Conservation (phyloP, 495 filamentous ascomycete genomes). For the Penicillium odoratum region DNA sequence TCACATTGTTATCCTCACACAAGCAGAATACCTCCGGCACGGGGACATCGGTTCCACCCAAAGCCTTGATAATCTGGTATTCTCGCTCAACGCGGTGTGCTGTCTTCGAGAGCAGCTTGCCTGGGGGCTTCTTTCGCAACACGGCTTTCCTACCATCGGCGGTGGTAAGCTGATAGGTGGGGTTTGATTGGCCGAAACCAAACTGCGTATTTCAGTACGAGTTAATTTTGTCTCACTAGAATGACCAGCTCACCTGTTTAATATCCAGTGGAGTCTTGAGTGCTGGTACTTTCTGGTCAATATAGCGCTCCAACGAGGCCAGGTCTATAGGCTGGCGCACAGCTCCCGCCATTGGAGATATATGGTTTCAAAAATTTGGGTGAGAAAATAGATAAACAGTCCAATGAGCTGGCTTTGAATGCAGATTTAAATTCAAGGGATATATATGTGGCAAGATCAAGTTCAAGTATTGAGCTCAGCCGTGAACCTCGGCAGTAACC, state of each 20-base stretch:
- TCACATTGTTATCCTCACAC: slow-evolving; percentile 74
- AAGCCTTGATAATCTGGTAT: slow-evolving; percentile 83
- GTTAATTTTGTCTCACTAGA: background rate
- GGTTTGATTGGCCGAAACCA: slow-evolving; percentile 95
- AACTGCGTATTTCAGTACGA: slow-evolving; percentile 56
- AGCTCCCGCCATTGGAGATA: slow-evolving; percentile 66
- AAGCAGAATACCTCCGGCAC: slow-evolving; percentile 83
- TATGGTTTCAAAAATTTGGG: background rate
- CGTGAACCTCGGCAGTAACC: background rate
- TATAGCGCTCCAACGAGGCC: slow-evolving; percentile 71
- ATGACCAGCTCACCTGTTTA: slow-evolving; percentile 67
- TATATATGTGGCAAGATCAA: background rate
- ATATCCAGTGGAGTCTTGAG: slow-evolving; percentile 80
- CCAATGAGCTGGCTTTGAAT: background rate
- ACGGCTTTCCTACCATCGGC: slow-evolving; percentile 69
- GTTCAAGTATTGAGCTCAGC: background rate
- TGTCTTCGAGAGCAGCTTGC: slow-evolving; percentile 84
- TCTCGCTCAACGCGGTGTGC: slow-evolving; percentile 96
- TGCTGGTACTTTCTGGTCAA: slow-evolving; percentile 70
- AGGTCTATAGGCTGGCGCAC: slow-evolving; percentile 89
- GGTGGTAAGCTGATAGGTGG: slow-evolving; percentile 85
- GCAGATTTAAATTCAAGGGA: background rate
- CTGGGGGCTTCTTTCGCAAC: slow-evolving; percentile 93
- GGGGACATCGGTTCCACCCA: slow-evolving; percentile 77
- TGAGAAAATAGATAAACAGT: background rate